Evolutionary conservation across 768 basidiomycete species (phyloP).

Genomic region (Rhodotorula kratochvilovae): DNA sequence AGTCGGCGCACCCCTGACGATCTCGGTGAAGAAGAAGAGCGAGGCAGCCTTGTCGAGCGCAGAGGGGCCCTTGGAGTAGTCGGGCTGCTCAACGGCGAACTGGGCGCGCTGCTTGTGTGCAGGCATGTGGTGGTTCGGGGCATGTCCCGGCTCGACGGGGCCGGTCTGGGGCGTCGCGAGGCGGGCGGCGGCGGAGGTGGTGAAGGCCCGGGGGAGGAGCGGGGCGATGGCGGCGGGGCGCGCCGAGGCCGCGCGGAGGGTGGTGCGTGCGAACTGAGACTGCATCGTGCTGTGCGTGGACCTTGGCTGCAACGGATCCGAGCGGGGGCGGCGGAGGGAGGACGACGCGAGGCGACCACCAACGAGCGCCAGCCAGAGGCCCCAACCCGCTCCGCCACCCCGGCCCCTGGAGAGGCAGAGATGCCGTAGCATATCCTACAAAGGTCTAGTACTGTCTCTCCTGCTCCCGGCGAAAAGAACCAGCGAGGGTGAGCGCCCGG

Average conservation of each 20-base stretch:
- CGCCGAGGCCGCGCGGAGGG: neutral
- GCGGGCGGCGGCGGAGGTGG: constrained; percentile 12
- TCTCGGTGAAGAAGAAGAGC: constrained; percentile 98
- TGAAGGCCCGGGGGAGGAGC: constrained; percentile 1
- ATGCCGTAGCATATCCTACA: too few species aligned
- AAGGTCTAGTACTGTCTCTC: too few species aligned
- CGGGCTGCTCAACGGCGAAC: constrained; percentile 25
- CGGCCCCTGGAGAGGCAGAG: too few species aligned
- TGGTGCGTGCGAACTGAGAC: neutral
- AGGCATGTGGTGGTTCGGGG: constrained; percentile 12
- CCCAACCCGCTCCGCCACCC: too few species aligned
- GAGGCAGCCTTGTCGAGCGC: constrained; percentile 94
- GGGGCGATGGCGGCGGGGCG: neutral
- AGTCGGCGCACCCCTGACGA: constrained; percentile 70
- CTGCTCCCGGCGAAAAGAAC: too few species aligned
- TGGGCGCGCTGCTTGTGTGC: constrained; percentile 18
- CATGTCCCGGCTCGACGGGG: constrained; percentile 14
- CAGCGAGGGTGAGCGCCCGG: neutral
- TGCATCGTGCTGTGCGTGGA: neutral
- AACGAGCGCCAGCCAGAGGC: too few species aligned
- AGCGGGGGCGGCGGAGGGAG: neutral
- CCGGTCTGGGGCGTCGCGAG: constrained; percentile 33
- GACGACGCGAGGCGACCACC: too few species aligned
- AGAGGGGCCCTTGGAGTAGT: constrained; percentile 61
- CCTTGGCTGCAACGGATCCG: neutral